Evolutionary conservation across 305 asterid genomes (phyloP).

Genomic region (Euphrasia arctica): DNA sequence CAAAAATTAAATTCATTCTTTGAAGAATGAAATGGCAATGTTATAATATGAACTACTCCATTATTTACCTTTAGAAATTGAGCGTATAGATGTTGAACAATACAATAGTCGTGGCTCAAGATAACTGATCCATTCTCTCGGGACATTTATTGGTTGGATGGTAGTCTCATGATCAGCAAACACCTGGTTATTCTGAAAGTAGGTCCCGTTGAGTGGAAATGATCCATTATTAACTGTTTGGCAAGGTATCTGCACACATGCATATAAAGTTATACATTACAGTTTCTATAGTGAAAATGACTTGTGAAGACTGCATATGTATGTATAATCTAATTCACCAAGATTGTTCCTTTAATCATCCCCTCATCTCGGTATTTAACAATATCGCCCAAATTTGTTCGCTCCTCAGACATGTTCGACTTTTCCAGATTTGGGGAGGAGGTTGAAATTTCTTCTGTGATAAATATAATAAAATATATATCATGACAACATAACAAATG

Average conservation of each 20-base stretch:
- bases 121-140: slow-evolving; percentile 30
- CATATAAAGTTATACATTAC: neutral
- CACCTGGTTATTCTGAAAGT: too few species aligned
- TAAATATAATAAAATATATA: too few species aligned
- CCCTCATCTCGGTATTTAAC: neutral
- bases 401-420: neutral
- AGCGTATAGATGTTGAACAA: slow-evolving; percentile 40
- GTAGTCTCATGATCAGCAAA: slow-evolving; percentile 56
- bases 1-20: too few species aligned
- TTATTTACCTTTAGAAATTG: slow-evolving; percentile 44
- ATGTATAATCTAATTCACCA: neutral
- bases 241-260: neutral
- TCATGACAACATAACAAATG: too few species aligned
- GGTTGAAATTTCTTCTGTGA: neutral
- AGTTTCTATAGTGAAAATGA: neutral
- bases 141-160: slow-evolving; percentile 37
- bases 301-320: neutral
- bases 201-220: neutral
- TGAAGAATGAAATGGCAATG: too few species aligned
- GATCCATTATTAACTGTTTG: neutral
- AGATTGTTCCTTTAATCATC: neutral
- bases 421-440: too few species aligned
- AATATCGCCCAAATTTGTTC: neutral
- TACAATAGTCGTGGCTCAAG: slow-evolving; percentile 29
- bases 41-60: too few species aligned